Conservation (phyloP, 306 rosid species). For the Fragaria ananassa region DNA sequence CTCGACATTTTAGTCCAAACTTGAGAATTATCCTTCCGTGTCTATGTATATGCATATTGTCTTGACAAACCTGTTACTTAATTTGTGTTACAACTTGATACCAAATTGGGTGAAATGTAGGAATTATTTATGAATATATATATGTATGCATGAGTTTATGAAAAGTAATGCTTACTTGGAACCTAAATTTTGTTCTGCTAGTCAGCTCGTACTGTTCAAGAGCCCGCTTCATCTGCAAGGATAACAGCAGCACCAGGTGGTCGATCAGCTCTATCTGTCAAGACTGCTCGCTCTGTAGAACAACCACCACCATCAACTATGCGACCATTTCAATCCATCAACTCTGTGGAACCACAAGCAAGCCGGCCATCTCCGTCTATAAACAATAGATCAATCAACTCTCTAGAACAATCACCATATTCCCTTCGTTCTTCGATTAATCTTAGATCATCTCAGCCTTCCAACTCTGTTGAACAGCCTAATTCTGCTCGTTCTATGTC, state of each 20-base stretch:
- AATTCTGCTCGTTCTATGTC: conserved; percentile 20
- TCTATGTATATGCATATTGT: background rate
- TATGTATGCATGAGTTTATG: background rate
- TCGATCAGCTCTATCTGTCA: conserved; percentile 36
- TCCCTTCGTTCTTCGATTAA: background rate
- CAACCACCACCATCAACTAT: conserved; percentile 40
- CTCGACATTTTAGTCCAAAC: background rate
- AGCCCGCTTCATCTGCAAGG: conserved; percentile 41
- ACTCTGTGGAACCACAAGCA: conserved; percentile 24
- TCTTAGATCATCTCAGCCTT: background rate
- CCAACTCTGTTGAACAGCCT: conserved; percentile 14
- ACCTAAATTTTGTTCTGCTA: conserved; percentile 25
- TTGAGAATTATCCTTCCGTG: no score
- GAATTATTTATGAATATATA: background rate
- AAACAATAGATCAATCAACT: background rate
- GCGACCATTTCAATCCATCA: conserved; percentile 32
- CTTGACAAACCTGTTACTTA: background rate
- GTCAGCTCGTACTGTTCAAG: conserved; percentile 56
- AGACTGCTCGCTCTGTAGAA: conserved; percentile 33
- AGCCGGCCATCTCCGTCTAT: background rate
- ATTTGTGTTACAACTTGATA: no score
- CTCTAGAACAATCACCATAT: background rate
- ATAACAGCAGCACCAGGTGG: background rate
- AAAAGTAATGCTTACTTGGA: conserved; percentile 16
- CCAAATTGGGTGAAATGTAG: background rate